These are phyloP conservation scores for Micromonas commoda DNA, from an alignment of 139 green algal genomes.

Conservation along the genomic window DNA sequence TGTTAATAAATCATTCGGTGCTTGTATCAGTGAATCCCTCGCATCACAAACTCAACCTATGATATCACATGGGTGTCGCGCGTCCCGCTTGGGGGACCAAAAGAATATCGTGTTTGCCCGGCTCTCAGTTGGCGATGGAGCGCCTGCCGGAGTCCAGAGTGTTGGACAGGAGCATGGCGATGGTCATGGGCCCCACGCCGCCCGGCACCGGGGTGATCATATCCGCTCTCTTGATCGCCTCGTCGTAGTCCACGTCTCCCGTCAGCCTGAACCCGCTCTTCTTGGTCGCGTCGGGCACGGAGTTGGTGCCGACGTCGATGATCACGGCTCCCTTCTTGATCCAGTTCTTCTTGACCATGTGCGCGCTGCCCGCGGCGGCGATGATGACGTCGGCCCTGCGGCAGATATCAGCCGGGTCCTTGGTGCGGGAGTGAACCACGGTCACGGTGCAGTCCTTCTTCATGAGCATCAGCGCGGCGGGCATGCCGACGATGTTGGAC, in stretches of 20 bases:
- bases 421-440: slow-evolving; percentile 68
- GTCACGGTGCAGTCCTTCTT: slow-evolving; percentile 78
- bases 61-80: too few relatives aligned
- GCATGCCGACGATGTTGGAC: slow-evolving; percentile 91
- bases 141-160: slow-evolving; percentile 47
- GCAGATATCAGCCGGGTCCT: slow-evolving; percentile 7
- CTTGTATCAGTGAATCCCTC: too few relatives aligned
- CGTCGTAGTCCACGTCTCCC: slow-evolving; percentile 48
- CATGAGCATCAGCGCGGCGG: slow-evolving; percentile 81
- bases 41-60: too few relatives aligned
- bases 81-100: too few relatives aligned
- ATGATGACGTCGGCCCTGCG: slow-evolving; percentile 90
- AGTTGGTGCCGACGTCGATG: slow-evolving; percentile 58
- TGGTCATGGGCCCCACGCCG: slow-evolving; percentile 96
- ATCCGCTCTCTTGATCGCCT: slow-evolving; percentile 48
- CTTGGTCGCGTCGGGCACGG: slow-evolving; percentile 41
- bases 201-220: slow-evolving; percentile 90
- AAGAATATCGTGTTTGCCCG: background rate
- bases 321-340: slow-evolving; percentile 47
- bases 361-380: slow-evolving; percentile 72
- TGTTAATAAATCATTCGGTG: too few relatives aligned
- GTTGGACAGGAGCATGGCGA: slow-evolving; percentile 90
- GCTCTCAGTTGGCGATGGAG: too few relatives aligned
- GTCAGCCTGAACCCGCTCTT: slow-evolving; percentile 46
- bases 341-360: slow-evolving; percentile 73